phyloP scores from a whole-genome alignment of 805 yeast species.

The Kluyveromyces dobzhanskii region DNA sequence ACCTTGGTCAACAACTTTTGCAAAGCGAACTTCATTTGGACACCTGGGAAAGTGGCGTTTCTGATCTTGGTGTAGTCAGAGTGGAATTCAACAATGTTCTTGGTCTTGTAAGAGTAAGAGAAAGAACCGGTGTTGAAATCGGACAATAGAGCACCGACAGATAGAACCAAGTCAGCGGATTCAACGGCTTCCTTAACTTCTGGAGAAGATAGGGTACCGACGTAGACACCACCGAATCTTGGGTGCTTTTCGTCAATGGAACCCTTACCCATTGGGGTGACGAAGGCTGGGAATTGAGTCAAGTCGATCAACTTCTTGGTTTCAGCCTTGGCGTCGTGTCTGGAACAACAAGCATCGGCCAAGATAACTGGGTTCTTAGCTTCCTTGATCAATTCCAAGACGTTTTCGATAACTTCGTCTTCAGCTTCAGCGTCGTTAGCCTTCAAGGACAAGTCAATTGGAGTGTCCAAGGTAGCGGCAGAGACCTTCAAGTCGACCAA shows the following conservation, averaged over 20 bases:
- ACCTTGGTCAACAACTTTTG: conserved; percentile 35
- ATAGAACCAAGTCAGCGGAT: conserved; percentile 62
- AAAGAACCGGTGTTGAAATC: conserved; percentile 89
- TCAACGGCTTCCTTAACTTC: conserved; percentile 68
- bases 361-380: conserved; percentile 67
- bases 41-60: conserved; percentile 62
- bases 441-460: conserved; percentile 52
- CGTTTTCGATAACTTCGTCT: conserved; percentile 48
- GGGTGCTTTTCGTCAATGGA: conserved; percentile 63
- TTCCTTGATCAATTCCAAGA: conserved; percentile 42
- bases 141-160: conserved; percentile 76
- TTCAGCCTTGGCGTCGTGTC: conserved; percentile 64
- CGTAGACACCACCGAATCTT: conserved; percentile 78
- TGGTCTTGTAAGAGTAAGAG: conserved; percentile 66
- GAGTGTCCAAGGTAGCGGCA: conserved; percentile 47
- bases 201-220: conserved; percentile 71
- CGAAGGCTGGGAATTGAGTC: conserved; percentile 74
- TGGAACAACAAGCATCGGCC: conserved; percentile 80
- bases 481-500: conserved; percentile 60
- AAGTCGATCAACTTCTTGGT: conserved; percentile 51
- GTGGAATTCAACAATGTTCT: conserved; percentile 71
- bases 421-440: conserved; percentile 56
- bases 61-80: conserved; percentile 66
- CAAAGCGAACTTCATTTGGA: conserved; percentile 57
- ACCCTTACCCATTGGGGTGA: conserved; percentile 89